These are phyloP conservation scores for Oryza coarctata DNA, from an alignment of 176 grass and related monocot genomes.

Conservation along the genomic window DNA sequence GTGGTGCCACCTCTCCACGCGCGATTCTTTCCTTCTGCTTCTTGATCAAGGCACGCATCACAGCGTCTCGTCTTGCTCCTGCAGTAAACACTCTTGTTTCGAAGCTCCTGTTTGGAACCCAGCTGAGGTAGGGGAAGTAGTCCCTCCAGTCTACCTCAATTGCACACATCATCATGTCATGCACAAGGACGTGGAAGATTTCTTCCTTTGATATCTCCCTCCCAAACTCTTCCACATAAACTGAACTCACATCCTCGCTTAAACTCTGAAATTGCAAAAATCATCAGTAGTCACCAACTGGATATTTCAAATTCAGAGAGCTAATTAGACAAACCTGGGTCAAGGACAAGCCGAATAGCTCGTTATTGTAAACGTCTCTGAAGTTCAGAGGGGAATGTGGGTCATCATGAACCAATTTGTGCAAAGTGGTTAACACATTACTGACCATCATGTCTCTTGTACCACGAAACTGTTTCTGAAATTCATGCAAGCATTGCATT, in stretches of 20 bases:
- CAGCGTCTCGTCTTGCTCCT: constrained; percentile 33
- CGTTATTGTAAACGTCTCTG: constrained; percentile 65
- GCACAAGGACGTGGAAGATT: constrained; percentile 48
- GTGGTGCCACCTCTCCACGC: constrained; percentile 54
- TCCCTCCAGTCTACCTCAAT: constrained; percentile 82
- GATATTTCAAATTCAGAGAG: neutral
- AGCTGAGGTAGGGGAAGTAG: constrained; percentile 76
- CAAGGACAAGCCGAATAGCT: constrained; percentile 66
- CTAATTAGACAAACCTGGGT: constrained; percentile 54
- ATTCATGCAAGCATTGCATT: constrained; percentile 17
- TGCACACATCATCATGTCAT: constrained; percentile 69
- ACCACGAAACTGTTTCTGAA: constrained; percentile 61
- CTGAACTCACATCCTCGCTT: constrained; percentile 51
- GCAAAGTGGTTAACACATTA: constrained; percentile 54
- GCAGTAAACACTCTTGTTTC: constrained; percentile 45
- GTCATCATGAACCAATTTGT: constrained; percentile 35
- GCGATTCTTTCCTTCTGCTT: constrained; percentile 62
- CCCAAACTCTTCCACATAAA: constrained; percentile 68
- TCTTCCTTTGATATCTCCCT: constrained; percentile 52
- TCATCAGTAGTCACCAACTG: too few relatives aligned
- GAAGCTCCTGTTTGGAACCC: constrained; percentile 73
- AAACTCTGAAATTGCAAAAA: constrained; percentile 1
- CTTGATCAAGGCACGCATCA: constrained; percentile 60
- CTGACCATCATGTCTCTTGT: constrained; percentile 60
- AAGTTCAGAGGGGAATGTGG: constrained; percentile 58